Evolutionary conservation across 73 alveolate species (phyloP), one percentile per base, ranked within the genome.

Genomic region (Paramecium sexaurelia): DNA sequence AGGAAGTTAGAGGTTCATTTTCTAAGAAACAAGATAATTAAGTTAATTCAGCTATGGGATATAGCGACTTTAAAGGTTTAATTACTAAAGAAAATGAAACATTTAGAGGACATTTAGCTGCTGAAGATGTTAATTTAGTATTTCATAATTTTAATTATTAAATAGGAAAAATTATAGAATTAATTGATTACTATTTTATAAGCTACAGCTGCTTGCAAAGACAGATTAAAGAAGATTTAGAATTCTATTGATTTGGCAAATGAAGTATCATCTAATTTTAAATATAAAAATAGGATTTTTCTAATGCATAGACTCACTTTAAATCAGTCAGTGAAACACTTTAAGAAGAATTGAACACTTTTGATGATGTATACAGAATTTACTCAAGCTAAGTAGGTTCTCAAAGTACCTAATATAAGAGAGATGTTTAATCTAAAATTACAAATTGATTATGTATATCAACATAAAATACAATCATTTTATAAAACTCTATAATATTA

Each of bases 1-100:
- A 13, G n/a, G 41, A 78, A 43, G 90, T 78, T 1, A 78, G 71
- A 24, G 90, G 90, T 41, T 22, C 90, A 11, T 78, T 78, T 24
- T 24, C 51, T 7, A 41, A 78, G n/a, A 45, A 29, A 22, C 9
- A 78, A 78, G 90, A 78, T 43, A 22, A 78, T 43, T 15, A 78
- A 78, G 90, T 78, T 17, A 78, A 43, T 29, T 78, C 90, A 22
- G 90, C 90, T 78, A 78, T 78, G 90, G 90, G 90, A 40, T 78
- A 41, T 45, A 78, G 73, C 22, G 90, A 78, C 22, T 78, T 78
- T 61, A 78, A 78, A 43, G 90, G 90, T 15, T 78, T 78, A 47
- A 78, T 78, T 9, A 22, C 15, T 1, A 78, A 78, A 26, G 90
- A 78, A 22, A 78, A 78, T 45, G 90, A 78, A 19, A 39, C 90